These are phyloP conservation scores for Rosa chinensis DNA, from an alignment of 306 rosid species.

Conservation along the genomic window DNA sequence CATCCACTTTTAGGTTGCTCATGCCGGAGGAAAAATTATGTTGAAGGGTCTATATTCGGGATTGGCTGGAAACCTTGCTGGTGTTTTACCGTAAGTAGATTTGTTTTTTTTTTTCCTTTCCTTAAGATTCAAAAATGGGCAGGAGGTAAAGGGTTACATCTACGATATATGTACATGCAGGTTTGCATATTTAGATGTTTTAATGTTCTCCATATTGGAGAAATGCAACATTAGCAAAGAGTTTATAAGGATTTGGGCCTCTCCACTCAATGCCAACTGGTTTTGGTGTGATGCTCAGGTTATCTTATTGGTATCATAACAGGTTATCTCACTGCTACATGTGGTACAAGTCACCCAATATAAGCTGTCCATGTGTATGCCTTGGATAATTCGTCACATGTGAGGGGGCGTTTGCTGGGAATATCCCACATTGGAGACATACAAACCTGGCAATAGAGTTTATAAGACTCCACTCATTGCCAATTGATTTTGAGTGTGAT, in stretches of 20 bases:
- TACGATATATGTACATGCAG: neutral
- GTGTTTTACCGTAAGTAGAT: slow-evolving; percentile 45
- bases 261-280: neutral
- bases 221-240: neutral
- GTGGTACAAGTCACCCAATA: neutral
- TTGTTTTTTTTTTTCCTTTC: neutral
- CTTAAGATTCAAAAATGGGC: neutral
- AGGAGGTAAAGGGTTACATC: neutral
- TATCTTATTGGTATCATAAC: too few species aligned
- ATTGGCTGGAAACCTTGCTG: slow-evolving; percentile 43
- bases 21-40: slow-evolving; percentile 35
- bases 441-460: neutral
- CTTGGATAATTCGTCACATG: neutral
- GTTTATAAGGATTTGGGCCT: neutral
- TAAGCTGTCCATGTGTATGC: too few species aligned
- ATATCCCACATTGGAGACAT: neutral
- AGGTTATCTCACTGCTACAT: neutral
- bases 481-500: neutral
- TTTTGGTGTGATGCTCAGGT: neutral
- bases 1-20: slow-evolving; percentile 28
- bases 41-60: slow-evolving; percentile 43
- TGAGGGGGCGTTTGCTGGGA: neutral
- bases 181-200: neutral
- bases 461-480: neutral
- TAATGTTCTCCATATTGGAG: neutral